Conservation (phyloP, 352 stramenopile species). For the Pythium chondricola region DNA sequence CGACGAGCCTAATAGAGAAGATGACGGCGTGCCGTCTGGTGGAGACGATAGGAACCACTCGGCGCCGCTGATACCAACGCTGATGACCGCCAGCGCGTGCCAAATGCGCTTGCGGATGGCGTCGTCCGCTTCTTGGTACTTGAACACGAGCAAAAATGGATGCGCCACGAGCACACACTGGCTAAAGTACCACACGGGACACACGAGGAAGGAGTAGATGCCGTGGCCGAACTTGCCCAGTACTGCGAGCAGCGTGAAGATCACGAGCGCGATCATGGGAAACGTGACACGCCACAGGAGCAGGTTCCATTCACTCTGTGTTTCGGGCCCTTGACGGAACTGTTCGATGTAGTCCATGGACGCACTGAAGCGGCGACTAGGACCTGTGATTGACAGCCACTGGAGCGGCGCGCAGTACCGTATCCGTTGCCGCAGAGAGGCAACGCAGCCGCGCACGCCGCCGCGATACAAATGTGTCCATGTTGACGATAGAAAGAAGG, state of each 20-base stretch:
- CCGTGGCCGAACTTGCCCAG: slow-evolving; percentile 54
- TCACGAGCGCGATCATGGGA: slow-evolving; percentile 67
- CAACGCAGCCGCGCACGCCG: slow-evolving; percentile 11
- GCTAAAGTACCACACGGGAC: slow-evolving; percentile 72
- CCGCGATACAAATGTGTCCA: neutral
- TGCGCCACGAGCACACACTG: slow-evolving; percentile 66
- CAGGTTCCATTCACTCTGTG: slow-evolving; percentile 79
- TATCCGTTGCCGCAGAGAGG: neutral
- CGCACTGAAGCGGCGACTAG: slow-evolving; percentile 10
- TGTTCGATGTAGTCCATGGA: slow-evolving; percentile 63
- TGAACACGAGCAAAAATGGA: slow-evolving; percentile 71
- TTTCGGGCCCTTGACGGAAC: slow-evolving; percentile 61
- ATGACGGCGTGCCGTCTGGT: slow-evolving; percentile 24
- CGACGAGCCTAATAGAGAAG: neutral
- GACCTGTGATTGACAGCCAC: slow-evolving; percentile 10
- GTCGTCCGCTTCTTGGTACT: slow-evolving; percentile 40
- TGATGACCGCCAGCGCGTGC: slow-evolving; percentile 41
- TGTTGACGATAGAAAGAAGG: neutral
- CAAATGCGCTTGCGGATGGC: slow-evolving; percentile 31
- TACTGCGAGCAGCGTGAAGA: slow-evolving; percentile 61
- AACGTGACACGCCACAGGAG: slow-evolving; percentile 78
- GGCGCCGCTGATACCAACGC: slow-evolving; percentile 39
- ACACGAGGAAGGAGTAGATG: slow-evolving; percentile 66
- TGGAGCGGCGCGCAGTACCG: neutral
- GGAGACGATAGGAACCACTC: slow-evolving; percentile 70